A percentile compares a stretch with the other conserved stretches of the same genome.
Evolutionary conservation across 805 yeast genomes (phyloP).

Genomic region (Kuraishia borneana): DNA sequence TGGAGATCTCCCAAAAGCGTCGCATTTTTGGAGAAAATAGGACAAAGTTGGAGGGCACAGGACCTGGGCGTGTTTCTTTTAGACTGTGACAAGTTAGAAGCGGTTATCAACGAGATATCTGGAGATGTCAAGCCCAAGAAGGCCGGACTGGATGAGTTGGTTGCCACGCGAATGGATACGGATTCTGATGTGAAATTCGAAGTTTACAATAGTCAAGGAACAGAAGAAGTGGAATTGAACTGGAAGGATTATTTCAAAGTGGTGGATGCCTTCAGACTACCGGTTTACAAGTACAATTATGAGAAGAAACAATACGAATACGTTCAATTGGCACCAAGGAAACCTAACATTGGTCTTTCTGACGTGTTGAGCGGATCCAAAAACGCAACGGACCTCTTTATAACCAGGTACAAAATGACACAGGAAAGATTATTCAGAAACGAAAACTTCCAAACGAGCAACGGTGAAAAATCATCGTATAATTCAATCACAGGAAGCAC

Average conservation of each 20-base stretch:
- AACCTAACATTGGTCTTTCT: not conserved
- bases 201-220: slow-evolving; percentile 1
- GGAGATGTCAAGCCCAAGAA: slow-evolving; percentile 4
- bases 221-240: slow-evolving; percentile 20
- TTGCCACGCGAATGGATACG: slow-evolving; percentile 2
- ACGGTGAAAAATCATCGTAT: slow-evolving; percentile 12
- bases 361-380: slow-evolving; percentile 8
- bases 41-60: slow-evolving; percentile 77
- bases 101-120: slow-evolving; percentile 31
- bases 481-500: slow-evolving; percentile 27
- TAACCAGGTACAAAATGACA: slow-evolving; percentile 48
- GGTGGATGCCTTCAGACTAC: slow-evolving; percentile 55
- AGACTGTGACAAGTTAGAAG: slow-evolving; percentile 59
- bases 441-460: slow-evolving; percentile 53
- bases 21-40: slow-evolving; percentile 63
- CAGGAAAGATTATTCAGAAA: slow-evolving; percentile 67
- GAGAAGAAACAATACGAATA: slow-evolving; percentile 50
- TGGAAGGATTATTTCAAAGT: slow-evolving; percentile 70
- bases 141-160: slow-evolving; percentile 1
- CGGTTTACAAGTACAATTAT: slow-evolving; percentile 50
- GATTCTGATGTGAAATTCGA: not conserved
- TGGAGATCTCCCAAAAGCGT: slow-evolving; percentile 70
- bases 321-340: slow-evolving; percentile 2
- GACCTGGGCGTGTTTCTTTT: slow-evolving; percentile 71
- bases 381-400: slow-evolving; percentile 28